phyloP scores from a whole-genome alignment of 2,329 filamentous ascomycete species.

The Diaporthe citrichinensis region DNA sequence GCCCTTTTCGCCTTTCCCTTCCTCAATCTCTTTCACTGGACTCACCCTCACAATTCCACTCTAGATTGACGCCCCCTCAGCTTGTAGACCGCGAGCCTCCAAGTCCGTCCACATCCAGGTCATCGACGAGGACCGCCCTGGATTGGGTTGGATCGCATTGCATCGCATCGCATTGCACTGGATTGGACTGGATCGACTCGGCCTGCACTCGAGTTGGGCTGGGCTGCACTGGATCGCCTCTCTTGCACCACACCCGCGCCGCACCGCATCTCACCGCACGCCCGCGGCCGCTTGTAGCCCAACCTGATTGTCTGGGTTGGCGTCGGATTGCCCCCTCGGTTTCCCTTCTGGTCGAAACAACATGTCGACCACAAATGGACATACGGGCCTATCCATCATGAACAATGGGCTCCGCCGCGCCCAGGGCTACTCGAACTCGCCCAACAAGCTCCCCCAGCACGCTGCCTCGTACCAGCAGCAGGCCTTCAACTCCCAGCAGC shows the following conservation, averaged over 20 bases:
- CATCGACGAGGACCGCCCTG: conserved; percentile 19
- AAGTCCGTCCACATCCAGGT: conserved; percentile 27
- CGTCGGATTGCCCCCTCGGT: conserved; percentile 2
- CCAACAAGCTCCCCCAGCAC: conserved; percentile 68
- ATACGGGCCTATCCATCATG: conserved; percentile 67
- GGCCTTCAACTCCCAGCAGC: conserved; percentile 67
- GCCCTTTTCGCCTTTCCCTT: conserved; percentile 35
- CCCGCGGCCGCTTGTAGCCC: conserved; percentile 22
- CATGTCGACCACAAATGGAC: conserved; percentile 61
- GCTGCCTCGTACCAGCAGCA: conserved; percentile 69
- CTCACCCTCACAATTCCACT: conserved; percentile 24
- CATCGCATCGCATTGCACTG: conserved; percentile 10
- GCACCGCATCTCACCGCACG: neutral
- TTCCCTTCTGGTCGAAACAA: conserved; percentile 37
- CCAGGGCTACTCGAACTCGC: conserved; percentile 60
- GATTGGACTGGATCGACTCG: conserved; percentile 11
- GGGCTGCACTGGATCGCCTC: neutral
- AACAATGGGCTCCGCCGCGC: conserved; percentile 63
- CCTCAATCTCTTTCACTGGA: conserved; percentile 32
- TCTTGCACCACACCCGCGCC: conserved; percentile 4
- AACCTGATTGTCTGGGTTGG: conserved; percentile 8
- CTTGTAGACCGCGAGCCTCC: conserved; percentile 32
- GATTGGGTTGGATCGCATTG: conserved; percentile 23
- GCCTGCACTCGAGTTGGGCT: conserved; percentile 9
- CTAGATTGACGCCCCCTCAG: conserved; percentile 35